These are phyloP conservation scores for Aulographum hederae DNA, from an alignment of 2,329 filamentous ascomycete species.

Conservation along the genomic window DNA sequence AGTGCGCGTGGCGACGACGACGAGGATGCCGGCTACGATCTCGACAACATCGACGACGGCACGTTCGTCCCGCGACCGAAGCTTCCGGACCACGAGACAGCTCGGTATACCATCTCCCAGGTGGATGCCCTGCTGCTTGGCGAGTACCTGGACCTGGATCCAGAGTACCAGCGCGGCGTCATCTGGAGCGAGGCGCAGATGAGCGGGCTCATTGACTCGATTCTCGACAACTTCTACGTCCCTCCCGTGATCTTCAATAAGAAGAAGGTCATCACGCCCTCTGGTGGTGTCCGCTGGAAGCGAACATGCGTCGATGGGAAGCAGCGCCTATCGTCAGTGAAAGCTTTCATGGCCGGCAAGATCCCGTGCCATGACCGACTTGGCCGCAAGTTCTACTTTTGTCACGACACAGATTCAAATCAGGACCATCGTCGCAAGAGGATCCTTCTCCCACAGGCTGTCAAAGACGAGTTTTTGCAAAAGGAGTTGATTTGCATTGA, in stretches of 20 bases:
- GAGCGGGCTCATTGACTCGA: constrained; percentile 15
- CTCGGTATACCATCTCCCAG: constrained; percentile 1
- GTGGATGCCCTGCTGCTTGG: constrained; percentile 11
- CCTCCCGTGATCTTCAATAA: constrained; percentile 30
- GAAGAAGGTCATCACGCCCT: constrained; percentile 6
- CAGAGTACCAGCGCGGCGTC: constrained; percentile 28
- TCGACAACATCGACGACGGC: constrained; percentile 2
- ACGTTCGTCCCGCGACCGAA: constrained; percentile 1
- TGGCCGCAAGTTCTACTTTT: constrained; percentile 21
- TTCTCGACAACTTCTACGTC: constrained; percentile 23
- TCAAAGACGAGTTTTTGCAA: constrained; percentile 18
- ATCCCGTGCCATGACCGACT: constrained; percentile 24
- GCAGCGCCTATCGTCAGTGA: constrained; percentile 27
- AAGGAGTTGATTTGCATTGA: constrained; percentile 26
- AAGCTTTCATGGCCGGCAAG: constrained; percentile 24
- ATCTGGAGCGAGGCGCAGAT: constrained; percentile 22
- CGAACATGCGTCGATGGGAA: constrained; percentile 29
- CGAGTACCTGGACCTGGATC: constrained; percentile 22
- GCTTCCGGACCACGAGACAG: constrained; percentile 1
- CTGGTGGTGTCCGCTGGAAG: constrained; percentile 8
- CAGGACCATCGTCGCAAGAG: constrained; percentile 8
- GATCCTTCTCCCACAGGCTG: constrained; percentile 18
- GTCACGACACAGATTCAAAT: background rate
- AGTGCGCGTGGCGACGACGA: too few relatives aligned
- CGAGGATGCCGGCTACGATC: background rate